Conservation (phyloP, 306 rosid genomes). For the Carpinus viminea region DNA sequence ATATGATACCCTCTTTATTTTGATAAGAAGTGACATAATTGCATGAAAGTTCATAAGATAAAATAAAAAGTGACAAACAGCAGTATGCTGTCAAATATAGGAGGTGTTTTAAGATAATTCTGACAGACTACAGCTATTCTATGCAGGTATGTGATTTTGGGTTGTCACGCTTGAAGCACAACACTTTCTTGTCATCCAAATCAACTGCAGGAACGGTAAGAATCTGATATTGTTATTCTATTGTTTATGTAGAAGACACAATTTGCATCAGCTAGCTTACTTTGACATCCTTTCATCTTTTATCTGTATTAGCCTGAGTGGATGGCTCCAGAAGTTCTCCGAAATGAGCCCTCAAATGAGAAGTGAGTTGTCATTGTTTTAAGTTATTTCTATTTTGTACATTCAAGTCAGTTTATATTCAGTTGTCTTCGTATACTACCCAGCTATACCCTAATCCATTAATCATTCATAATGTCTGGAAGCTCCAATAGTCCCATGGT, state of each 20-base stretch:
- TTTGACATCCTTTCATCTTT: slow-evolving; percentile 17
- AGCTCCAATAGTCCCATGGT: neutral
- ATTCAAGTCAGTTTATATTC: neutral
- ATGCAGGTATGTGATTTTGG: slow-evolving; percentile 94
- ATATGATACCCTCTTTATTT: neutral
- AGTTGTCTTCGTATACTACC: neutral
- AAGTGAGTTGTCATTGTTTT: slow-evolving; percentile 51
- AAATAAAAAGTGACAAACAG: neutral
- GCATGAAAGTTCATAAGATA: neutral
- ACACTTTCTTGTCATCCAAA: slow-evolving; percentile 96
- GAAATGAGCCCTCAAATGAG: slow-evolving; percentile 98
- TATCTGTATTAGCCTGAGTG: slow-evolving; percentile 85
- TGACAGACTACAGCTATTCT: neutral
- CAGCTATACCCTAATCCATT: neutral
- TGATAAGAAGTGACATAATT: neutral
- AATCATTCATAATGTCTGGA: neutral
- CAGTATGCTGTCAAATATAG: neutral
- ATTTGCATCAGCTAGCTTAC: slow-evolving; percentile 23
- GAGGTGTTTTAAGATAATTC: neutral
- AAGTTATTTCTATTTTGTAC: slow-evolving; percentile 1
- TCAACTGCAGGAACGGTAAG: slow-evolving; percentile 99
- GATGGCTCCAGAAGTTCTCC: slow-evolving; percentile 99
- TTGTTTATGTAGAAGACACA: slow-evolving; percentile 21
- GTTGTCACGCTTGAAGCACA: slow-evolving; percentile 95
- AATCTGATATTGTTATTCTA: slow-evolving; percentile 26